These are phyloP conservation scores for Croton setiger DNA, from an alignment of 441 rosid genomes.

Conservation along the genomic window DNA sequence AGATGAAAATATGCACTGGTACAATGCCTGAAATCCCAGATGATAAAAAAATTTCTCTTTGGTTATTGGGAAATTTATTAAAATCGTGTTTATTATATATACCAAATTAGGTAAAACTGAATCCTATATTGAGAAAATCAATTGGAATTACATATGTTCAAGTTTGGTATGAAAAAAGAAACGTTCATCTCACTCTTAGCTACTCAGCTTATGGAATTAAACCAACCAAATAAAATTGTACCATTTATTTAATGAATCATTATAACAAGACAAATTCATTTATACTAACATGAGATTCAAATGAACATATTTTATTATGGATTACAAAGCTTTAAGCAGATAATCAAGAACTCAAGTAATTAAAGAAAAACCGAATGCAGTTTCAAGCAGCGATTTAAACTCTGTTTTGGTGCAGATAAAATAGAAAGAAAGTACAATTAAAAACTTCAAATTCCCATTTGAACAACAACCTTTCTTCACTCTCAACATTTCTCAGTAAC, in stretches of 20 bases:
- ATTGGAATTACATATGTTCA: too few species aligned
- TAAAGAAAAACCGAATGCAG: background rate
- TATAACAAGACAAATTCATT: too few species aligned
- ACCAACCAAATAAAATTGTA: too few species aligned
- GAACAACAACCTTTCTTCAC: background rate
- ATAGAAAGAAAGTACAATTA: background rate
- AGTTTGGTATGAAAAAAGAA: too few species aligned
- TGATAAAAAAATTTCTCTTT: background rate
- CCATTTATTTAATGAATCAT: too few species aligned
- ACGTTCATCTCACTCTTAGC: too few species aligned
- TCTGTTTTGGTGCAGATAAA: background rate
- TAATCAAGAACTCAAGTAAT: constrained; percentile 1
- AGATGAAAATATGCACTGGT: background rate
- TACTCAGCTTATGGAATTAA: too few species aligned
- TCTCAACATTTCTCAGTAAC: constrained; percentile 13
- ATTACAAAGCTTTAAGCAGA: constrained; percentile 5
- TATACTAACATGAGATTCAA: background rate
- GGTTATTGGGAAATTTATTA: background rate
- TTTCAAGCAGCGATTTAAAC: background rate
- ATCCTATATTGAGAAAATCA: too few species aligned
- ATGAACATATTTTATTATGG: background rate
- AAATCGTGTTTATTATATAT: too few species aligned
- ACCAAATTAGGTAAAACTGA: too few species aligned
- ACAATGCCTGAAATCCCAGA: background rate
- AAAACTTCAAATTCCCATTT: background rate